phyloP scores from a whole-genome alignment of 192 early-diverging fungal species.

The Coemansia sp. region DNA sequence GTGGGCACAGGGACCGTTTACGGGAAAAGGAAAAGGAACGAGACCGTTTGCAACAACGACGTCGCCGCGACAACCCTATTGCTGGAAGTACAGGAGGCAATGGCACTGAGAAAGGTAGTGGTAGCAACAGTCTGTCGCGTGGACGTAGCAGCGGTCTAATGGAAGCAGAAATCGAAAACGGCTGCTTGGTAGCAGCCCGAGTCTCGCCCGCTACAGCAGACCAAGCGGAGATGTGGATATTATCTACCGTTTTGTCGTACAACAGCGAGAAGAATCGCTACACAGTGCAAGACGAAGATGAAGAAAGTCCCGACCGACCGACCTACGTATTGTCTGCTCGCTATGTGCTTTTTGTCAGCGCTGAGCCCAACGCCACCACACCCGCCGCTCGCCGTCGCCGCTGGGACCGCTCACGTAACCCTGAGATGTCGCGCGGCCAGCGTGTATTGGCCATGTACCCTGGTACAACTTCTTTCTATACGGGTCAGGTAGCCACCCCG shows the following conservation, averaged over 20 bases:
- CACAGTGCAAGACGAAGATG: conserved; percentile 51
- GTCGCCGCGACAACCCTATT: conserved; percentile 6
- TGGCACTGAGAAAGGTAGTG: not conserved
- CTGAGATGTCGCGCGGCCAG: conserved; percentile 38
- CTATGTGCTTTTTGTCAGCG: conserved; percentile 34
- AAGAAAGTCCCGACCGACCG: conserved; percentile 38
- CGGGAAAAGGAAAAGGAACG: conserved; percentile 12
- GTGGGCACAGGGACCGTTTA: conserved; percentile 1
- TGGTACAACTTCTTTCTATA: conserved; percentile 49
- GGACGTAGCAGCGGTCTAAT: conserved; percentile 10
- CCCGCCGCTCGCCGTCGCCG: conserved; percentile 19
- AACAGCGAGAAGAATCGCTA: conserved; percentile 44
- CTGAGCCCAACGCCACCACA: conserved; percentile 12
- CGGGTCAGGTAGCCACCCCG: conserved; percentile 37
- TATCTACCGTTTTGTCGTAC: conserved; percentile 41
- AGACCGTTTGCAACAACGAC: conserved; percentile 1
- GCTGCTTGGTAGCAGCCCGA: conserved; percentile 42
- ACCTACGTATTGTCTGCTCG: conserved; percentile 41
- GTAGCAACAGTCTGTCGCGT: not conserved
- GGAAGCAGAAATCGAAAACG: conserved; percentile 18
- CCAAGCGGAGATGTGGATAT: conserved; percentile 45
- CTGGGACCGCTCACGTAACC: conserved; percentile 38
- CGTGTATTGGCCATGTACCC: conserved; percentile 54
- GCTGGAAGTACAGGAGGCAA: not conserved
- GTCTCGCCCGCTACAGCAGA: conserved; percentile 24